Evolutionary conservation across 306 rosid genomes (phyloP), one percentile per base, ranked within the genome.

Genomic region (Corylus avellana): DNA sequence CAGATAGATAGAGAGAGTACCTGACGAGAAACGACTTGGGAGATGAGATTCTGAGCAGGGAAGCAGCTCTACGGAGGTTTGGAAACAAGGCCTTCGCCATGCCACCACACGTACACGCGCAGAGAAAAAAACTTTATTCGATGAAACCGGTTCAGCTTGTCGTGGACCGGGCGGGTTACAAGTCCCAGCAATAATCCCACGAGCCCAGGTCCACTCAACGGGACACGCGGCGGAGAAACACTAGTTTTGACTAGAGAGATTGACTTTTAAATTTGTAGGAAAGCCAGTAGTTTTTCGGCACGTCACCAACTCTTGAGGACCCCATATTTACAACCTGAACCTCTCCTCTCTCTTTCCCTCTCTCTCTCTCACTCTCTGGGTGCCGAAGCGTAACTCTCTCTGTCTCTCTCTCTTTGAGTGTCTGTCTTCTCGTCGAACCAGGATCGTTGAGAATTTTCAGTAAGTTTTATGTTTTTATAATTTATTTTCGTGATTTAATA

Each of bases 271-370:
- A 8, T 29, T 7, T 4, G 11, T 4, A 12, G 0, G 0, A 0
- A 0, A 0, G 0, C 90, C 88, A 90, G 83, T 92, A 25, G 1
- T 0, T 0, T 1, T 2, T 16, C 1, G 76, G 46, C 92, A 87
- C 79, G 90, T 87, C 79, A 84, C 22, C 6, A 53, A 1, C 63
- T 66, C 42, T 80, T 76, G 84, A 79, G 88, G 89, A 73, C 88
- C 90, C 72, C 91, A 91, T 88, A 73, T 89, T 88, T 89, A 89
- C 78, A 75, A 73, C 86, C 89, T 81, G 87, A 89, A 86, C 87
- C 86, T 55, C 9, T 32, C 81, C 83, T 68, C 80, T 81, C 75
- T 59, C 77, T 22, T 81, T 83, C 74, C 61, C 77, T 7, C 39
- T 17, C 32, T 69, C 83, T 22, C 80, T 75, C 82, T 32, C 82